These are phyloP conservation scores for Schizopora paradoxa DNA, from an alignment of 1,284 basidiomycete species.

Conservation along the genomic window DNA sequence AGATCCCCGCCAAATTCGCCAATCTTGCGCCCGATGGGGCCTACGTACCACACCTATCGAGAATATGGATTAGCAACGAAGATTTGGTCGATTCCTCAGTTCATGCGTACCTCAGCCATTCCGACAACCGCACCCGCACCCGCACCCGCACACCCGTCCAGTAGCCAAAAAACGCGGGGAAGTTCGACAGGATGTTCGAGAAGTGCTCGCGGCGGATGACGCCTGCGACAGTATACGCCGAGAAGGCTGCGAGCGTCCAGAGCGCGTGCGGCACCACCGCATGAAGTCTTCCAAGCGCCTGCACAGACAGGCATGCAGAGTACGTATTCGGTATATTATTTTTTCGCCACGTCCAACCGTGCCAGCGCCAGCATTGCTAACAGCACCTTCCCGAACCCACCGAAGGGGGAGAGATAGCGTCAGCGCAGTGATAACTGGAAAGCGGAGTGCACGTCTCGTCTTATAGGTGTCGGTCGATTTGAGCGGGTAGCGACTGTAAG, in stretches of 20 bases:
- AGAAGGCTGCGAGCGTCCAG: constrained; percentile 51
- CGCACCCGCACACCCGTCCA: constrained; percentile 59
- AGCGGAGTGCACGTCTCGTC: too few species aligned
- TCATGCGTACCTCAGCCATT: constrained; percentile 39
- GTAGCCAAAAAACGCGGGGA: constrained; percentile 55
- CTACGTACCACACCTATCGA: constrained; percentile 42
- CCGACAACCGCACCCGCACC: constrained; percentile 44
- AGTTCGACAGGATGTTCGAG: constrained; percentile 48
- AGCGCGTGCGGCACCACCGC: constrained; percentile 54
- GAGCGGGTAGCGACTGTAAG: too few species aligned
- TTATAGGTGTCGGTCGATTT: too few species aligned
- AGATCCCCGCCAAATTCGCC: constrained; percentile 47
- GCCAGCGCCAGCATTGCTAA: too few species aligned
- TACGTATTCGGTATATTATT: constrained; percentile 61
- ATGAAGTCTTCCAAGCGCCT: constrained; percentile 49
- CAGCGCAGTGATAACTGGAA: too few species aligned
- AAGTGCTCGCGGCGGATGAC: constrained; percentile 61
- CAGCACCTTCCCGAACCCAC: too few species aligned
- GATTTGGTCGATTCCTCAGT: neutral
- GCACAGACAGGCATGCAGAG: constrained; percentile 50
- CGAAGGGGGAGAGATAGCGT: too few species aligned
- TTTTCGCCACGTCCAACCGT: too few species aligned
- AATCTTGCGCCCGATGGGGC: constrained; percentile 41
- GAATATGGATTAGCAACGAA: neutral
- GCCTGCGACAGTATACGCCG: constrained; percentile 52